Evolutionary conservation across 2,329 filamentous ascomycete species (phyloP).

Genomic region (Penicillium sp.): DNA sequence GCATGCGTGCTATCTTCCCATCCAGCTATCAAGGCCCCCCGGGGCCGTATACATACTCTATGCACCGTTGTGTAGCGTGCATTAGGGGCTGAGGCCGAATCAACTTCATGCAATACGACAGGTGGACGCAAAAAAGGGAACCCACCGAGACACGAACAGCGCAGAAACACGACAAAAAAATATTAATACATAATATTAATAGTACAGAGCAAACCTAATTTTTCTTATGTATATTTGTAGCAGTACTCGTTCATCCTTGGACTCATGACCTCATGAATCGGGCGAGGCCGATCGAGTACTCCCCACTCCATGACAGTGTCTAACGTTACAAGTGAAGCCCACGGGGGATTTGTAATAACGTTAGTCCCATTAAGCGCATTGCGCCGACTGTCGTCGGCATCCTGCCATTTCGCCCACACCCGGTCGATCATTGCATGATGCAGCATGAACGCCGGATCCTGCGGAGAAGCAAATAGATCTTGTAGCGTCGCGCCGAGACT

Average conservation of each 20-base stretch:
- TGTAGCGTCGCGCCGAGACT: conserved; percentile 44
- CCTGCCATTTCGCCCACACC: conserved; percentile 50
- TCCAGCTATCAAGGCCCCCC: background rate
- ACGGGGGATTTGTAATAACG: conserved; percentile 17
- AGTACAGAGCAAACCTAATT: background rate
- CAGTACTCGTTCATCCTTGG: conserved; percentile 13
- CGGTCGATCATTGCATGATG: conserved; percentile 51
- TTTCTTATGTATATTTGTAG: conserved; percentile 8
- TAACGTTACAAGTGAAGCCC: conserved; percentile 8
- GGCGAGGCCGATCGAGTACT: conserved; percentile 9
- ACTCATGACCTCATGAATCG: conserved; percentile 21
- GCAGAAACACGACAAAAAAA: background rate
- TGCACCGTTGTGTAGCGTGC: background rate
- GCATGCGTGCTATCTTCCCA: background rate
- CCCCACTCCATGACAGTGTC: conserved; percentile 22
- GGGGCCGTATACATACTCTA: too few species aligned
- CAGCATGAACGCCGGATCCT: conserved; percentile 48
- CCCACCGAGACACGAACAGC: background rate
- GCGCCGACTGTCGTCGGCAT: conserved; percentile 10
- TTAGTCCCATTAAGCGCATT: conserved; percentile 21
- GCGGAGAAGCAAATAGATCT: conserved; percentile 48
- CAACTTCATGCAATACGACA: background rate
- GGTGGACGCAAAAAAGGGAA: background rate
- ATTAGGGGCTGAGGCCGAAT: background rate
- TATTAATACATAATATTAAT: background rate